Base-by-base conservation (phyloP, 2,329 filamentous ascomycete genomes). In the Pseudocercospora vitis region DNA sequence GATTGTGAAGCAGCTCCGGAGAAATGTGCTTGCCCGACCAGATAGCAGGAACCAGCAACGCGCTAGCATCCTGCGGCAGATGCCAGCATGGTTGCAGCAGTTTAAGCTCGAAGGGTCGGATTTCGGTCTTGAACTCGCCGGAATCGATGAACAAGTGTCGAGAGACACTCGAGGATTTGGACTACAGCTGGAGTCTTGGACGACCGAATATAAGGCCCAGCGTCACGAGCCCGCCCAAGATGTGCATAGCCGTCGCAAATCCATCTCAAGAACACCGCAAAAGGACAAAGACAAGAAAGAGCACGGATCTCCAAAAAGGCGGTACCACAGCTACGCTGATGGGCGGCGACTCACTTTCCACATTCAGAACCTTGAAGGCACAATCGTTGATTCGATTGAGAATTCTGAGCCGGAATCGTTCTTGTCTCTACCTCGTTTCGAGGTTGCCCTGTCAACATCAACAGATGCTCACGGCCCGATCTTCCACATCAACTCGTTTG, bases 51-150 rank as follows among this genome's bases (percentile, higher is more conserved):
- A 53, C 14, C 59, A 61, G 23, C 58, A 58, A 8, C 81, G 81
- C 47, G 78, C 76, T 26, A 91, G 88, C 65, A 84, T 95, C 57
- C 69, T 99, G 29, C 84, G 94, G 48, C 84, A 81, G 18, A 72
- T 96, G 57, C 95, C 94, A 0, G 72, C 82, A 2, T 99, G 94
- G 94, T 78, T 99, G 5, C 73, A 91, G 31, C 85, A 92, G 57
- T 86, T 91, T 58, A 86, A 89, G 52, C 78, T 99, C 4, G 89
- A 96, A 68, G 91, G 89, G 1, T 88, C 88, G 3, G 90, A 96
- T 58, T 91, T 96, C 65, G 94, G 89, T 63, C 78, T 95, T 47
- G 92, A 99, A 69, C 81, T 97, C 49, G 94, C 94, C 14, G 94
- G 94, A 2, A 78, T 94, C 18, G 95, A 99, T 66, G 79, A 86